Base-by-base conservation (phyloP, 176 grass and related monocot species). In the Dendrocalamus sinicus region DNA sequence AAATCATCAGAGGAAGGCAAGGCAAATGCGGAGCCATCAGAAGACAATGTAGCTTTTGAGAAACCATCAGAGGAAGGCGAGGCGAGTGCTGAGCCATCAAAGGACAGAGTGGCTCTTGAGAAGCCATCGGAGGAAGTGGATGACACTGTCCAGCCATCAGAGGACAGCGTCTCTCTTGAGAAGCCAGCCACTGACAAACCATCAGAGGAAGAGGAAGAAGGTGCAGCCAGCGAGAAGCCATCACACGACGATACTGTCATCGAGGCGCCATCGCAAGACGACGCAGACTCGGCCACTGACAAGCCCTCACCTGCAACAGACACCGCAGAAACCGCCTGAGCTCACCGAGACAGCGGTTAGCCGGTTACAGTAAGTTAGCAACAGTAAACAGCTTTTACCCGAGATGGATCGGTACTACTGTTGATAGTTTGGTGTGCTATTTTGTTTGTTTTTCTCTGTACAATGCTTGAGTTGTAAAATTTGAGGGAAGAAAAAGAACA, bases 401-500 rank as follows among this genome's bases (percentile, higher is more conserved):
- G 24, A 73, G 77, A 71, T 12, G 67, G 63, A 41, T 84, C 39
- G n/a, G 52, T 87, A 44, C 48, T 66, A 64, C 59, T 47, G 83
- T 57, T 40, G 76, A 84, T 84, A 76, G 53, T 83, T 87, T 62
- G 76, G 76, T 15, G 35, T 91, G 85, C 39, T 24, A 54, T 83
- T 87, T 55, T 48, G 48, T 37, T 73, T 76, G 28, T 77, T 65
- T 32, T 46, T 74, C 8, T 15, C 5, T 88, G 73, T 86, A 79
- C 50, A 75, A 70, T 86, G 79, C 24, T 89, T 89, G 87, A 89
- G 87, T 75, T 89, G 86, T 92, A 89, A 92, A 89, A 77, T 92
- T 91, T 85, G 85, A 88, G 85, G 85, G 41, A 53, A 64, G 76
- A 55, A 15, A 44, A 30, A 16, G 60, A 45, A 74, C 48, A 9